Evolutionary conservation across 768 basidiomycete species (phyloP).

Genomic region (Mycena amicta): DNA sequence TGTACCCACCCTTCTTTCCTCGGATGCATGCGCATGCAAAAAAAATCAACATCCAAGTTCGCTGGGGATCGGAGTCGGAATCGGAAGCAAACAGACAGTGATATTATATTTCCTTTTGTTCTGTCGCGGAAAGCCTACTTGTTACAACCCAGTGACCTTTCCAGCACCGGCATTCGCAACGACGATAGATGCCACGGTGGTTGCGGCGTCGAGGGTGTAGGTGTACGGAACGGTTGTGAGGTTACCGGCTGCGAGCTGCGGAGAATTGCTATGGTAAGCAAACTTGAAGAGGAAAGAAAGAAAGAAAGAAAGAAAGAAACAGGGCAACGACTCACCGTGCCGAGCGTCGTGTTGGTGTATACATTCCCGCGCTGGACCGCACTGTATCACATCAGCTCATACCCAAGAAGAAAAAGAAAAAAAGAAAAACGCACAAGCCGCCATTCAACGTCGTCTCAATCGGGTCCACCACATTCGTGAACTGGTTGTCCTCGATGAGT

Average conservation of each 20-base stretch:
- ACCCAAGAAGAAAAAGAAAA: neutral
- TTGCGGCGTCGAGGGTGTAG: slow-evolving; percentile 15
- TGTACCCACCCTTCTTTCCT: too few species aligned
- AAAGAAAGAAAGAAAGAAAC: neutral
- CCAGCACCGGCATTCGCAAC: slow-evolving; percentile 16
- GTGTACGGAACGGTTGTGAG: slow-evolving; percentile 15
- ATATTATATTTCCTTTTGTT: too few species aligned
- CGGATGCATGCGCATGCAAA: too few species aligned
- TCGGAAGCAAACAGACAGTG: too few species aligned
- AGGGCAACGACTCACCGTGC: neutral
- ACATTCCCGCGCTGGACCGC: slow-evolving; percentile 16
- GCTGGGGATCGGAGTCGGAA: too few species aligned
- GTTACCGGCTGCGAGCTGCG: slow-evolving; percentile 14
- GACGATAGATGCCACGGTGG: slow-evolving; percentile 7
- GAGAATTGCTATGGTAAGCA: too few species aligned
- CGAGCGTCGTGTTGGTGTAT: slow-evolving; percentile 14
- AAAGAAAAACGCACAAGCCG: slow-evolving; percentile 8
- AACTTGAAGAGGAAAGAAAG: too few species aligned
- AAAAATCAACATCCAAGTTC: too few species aligned
- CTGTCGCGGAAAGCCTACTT: neutral
- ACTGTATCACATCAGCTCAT: too few species aligned
- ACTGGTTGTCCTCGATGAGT: slow-evolving; percentile 20
- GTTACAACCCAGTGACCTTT: slow-evolving; percentile 15
- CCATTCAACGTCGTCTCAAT: slow-evolving; percentile 21
- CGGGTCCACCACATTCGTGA: slow-evolving; percentile 16